Evolutionary conservation across 306 rosid genomes (phyloP).

Genomic region (Medicago ruthenica): DNA sequence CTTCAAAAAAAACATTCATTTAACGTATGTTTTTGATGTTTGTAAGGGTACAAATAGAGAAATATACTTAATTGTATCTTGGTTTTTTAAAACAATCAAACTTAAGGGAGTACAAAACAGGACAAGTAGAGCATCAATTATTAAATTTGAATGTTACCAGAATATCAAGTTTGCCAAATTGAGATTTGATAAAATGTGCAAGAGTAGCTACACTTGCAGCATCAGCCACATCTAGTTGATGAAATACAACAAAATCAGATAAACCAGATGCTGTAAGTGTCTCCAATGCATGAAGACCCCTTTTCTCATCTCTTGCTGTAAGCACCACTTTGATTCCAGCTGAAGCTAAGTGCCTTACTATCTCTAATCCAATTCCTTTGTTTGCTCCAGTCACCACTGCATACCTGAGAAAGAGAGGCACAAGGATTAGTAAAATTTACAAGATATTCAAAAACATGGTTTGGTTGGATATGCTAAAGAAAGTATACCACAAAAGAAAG

Average conservation of each 20-base stretch:
- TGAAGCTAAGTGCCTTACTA: conserved; percentile 44
- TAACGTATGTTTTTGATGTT: too few species aligned
- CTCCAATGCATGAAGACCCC: conserved; percentile 48
- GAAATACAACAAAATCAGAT: conserved; percentile 41
- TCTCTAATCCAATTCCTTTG: conserved; percentile 51
- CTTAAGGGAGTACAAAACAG: too few species aligned
- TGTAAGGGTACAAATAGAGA: too few species aligned
- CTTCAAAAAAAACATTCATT: too few species aligned
- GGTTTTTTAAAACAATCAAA: too few species aligned
- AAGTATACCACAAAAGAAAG: too few species aligned
- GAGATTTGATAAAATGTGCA: conserved; percentile 42
- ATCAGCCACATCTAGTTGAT: conserved; percentile 48
- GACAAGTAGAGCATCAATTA: too few species aligned
- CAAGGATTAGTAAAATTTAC: background rate
- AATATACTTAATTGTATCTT: too few species aligned
- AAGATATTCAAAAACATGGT: background rate
- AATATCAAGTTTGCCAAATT: conserved; percentile 54
- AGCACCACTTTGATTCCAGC: conserved; percentile 52
- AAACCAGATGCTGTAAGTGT: conserved; percentile 23
- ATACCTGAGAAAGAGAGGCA: conserved; percentile 6
- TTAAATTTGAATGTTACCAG: conserved; percentile 35
- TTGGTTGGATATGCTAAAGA: background rate
- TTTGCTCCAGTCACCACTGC: conserved; percentile 52
- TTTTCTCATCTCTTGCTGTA: conserved; percentile 49
- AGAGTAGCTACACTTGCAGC: conserved; percentile 46